phyloP scores from a whole-genome alignment of 2,329 filamentous ascomycete species.

The Fusarium compactum region DNA sequence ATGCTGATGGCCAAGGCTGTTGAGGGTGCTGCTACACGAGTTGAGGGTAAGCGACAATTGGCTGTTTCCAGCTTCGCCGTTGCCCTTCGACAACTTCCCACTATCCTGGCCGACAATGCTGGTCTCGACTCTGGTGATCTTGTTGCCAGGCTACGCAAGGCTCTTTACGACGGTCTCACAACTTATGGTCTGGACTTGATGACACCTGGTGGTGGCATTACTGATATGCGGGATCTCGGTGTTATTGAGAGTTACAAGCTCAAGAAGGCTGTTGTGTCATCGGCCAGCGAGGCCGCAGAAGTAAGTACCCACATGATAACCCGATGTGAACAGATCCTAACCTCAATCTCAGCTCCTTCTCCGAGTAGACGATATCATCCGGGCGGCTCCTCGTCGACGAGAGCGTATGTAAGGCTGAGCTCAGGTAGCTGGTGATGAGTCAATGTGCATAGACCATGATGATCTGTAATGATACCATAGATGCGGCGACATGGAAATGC shows the following conservation, averaged over 20 bases:
- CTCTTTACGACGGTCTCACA: constrained; percentile 93
- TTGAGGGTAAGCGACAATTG: constrained; percentile 96
- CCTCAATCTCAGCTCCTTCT: constrained; percentile 76
- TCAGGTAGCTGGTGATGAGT: constrained; percentile 39
- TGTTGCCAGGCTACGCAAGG: constrained; percentile 89
- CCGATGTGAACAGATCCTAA: constrained; percentile 31
- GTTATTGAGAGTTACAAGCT: constrained; percentile 99
- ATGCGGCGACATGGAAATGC: constrained; percentile 48
- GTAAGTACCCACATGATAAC: constrained; percentile 63
- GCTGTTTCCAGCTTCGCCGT: constrained; percentile 91
- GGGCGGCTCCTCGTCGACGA: constrained; percentile 79
- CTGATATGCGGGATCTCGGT: constrained; percentile 94
- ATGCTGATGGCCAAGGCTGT: constrained; percentile 99
- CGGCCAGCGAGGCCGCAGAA: constrained; percentile 95
- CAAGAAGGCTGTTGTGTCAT: constrained; percentile 97
- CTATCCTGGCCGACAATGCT: constrained; percentile 96
- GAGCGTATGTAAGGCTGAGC: constrained; percentile 53
- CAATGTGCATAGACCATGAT: constrained; percentile 49
- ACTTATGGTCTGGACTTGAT: constrained; percentile 91
- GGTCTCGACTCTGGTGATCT: constrained; percentile 96
- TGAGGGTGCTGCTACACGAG: constrained; percentile 90
- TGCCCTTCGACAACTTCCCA: constrained; percentile 92
- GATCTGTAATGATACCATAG: constrained; percentile 57
- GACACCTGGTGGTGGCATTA: constrained; percentile 89
- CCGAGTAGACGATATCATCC: constrained; percentile 97